A percentile compares a stretch with the other conserved stretches of the same genome.
phyloP scores from a whole-genome alignment of 306 rosid genomes.

The Cucumis melo region DNA sequence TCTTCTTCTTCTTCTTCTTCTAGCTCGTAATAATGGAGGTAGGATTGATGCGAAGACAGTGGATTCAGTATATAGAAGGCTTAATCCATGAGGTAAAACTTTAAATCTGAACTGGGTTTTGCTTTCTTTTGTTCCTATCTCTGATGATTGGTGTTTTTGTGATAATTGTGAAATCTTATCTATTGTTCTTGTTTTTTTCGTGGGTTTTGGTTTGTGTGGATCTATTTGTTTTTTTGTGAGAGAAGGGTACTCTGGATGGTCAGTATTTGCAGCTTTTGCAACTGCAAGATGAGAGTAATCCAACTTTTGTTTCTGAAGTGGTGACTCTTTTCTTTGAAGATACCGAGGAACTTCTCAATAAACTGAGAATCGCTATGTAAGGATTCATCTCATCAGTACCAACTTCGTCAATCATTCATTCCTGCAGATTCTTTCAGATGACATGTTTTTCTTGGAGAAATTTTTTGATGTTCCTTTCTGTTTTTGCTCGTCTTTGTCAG shows the following conservation, averaged over 20 bases:
- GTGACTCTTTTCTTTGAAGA: conserved; percentile 90
- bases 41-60: conserved; percentile 85
- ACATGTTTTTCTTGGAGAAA: background rate
- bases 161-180: background rate
- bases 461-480: background rate
- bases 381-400: conserved; percentile 7
- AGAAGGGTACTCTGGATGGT: conserved; percentile 62
- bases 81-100: conserved; percentile 56
- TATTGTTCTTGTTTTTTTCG: conserved; percentile 5
- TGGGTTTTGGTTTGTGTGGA: conserved; percentile 5
- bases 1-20: too few relatives aligned
- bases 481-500: conserved; percentile 22
- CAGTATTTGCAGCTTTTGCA: conserved; percentile 93
- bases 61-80: conserved; percentile 61
- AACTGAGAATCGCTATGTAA: conserved; percentile 72
- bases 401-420: background rate
- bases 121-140: background rate
- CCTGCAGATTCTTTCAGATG: conserved; percentile 7
- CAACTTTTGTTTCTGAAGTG: conserved; percentile 90
- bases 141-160: background rate
- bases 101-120: background rate
- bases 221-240: conserved; percentile 14
- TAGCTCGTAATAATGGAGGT: conserved; percentile 50
- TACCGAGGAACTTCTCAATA: conserved; percentile 88
- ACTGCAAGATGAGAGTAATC: conserved; percentile 93